A percentile compares a stretch with the other conserved stretches of the same genome.
phyloP scores from a whole-genome alignment of 306 rosid species.

The Mucuna pruriens region DNA sequence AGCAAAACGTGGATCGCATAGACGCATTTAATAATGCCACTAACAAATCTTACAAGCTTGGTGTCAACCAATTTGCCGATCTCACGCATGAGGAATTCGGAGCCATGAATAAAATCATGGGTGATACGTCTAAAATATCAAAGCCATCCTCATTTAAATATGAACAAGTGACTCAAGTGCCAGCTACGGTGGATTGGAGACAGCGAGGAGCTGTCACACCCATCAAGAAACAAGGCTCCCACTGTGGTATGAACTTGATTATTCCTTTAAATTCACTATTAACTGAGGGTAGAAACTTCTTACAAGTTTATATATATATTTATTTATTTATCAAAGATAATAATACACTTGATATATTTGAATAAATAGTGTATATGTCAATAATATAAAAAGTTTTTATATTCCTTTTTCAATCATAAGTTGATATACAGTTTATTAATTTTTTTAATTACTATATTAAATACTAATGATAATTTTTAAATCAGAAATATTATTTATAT shows the following conservation, averaged over 20 bases:
- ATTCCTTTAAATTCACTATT: not conserved
- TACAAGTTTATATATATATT: too few relatives aligned
- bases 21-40: constrained; percentile 43
- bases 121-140: constrained; percentile 23
- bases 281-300: too few relatives aligned
- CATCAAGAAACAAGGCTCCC: constrained; percentile 38
- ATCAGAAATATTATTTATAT: too few relatives aligned
- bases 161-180: constrained; percentile 30
- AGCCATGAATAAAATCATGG: constrained; percentile 36
- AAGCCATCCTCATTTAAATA: constrained; percentile 36
- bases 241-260: constrained; percentile 28
- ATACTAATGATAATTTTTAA: too few relatives aligned
- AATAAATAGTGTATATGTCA: too few relatives aligned
- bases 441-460: too few relatives aligned
- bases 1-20: constrained; percentile 29
- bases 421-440: too few relatives aligned
- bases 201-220: constrained; percentile 45
- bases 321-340: too few relatives aligned
- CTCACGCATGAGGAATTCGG: constrained; percentile 45
- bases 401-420: too few relatives aligned
- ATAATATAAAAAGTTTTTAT: too few relatives aligned
- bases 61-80: constrained; percentile 44
- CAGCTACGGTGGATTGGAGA: constrained; percentile 41
- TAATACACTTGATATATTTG: too few relatives aligned
- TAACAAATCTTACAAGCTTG: constrained; percentile 42